Conservation (phyloP, 2,329 filamentous ascomycete species). For the Ophiosphaerella narmari region DNA sequence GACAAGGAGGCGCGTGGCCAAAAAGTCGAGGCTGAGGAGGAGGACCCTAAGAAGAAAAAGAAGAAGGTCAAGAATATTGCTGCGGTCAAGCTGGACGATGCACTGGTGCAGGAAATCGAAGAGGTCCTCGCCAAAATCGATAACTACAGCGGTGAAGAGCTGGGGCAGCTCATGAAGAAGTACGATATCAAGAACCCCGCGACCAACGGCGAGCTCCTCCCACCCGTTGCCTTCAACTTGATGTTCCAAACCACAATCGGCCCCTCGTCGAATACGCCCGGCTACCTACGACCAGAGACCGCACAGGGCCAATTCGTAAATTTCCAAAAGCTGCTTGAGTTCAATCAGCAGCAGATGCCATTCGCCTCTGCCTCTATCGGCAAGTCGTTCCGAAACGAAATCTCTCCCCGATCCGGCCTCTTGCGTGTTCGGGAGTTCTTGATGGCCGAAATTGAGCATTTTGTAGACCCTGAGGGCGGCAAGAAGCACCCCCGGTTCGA, state of each 20-base stretch:
- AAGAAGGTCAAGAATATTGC: conserved; percentile 67
- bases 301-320: conserved; percentile 98
- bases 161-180: conserved; percentile 84
- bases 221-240: conserved; percentile 92
- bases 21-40: conserved; percentile 74
- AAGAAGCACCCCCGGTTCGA: conserved; percentile 92
- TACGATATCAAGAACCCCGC: conserved; percentile 88
- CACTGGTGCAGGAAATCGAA: conserved; percentile 85
- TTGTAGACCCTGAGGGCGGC: conserved; percentile 89
- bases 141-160: conserved; percentile 87
- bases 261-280: conserved; percentile 81
- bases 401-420: conserved; percentile 88
- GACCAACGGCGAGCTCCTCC: conserved; percentile 74
- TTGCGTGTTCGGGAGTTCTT: conserved; percentile 94
- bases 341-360: conserved; percentile 93
- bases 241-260: conserved; percentile 98
- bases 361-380: conserved; percentile 97
- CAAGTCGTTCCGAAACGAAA: conserved; percentile 98
- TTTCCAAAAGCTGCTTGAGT: conserved; percentile 94
- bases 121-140: conserved; percentile 91
- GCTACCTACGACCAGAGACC: conserved; percentile 73
- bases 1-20: conserved; percentile 91
- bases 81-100: conserved; percentile 84
- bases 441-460: conserved; percentile 99
- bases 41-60: conserved; percentile 87